Base-by-base conservation (phyloP, 1,284 basidiomycete species). In the Boletus semigastroideus region DNA sequence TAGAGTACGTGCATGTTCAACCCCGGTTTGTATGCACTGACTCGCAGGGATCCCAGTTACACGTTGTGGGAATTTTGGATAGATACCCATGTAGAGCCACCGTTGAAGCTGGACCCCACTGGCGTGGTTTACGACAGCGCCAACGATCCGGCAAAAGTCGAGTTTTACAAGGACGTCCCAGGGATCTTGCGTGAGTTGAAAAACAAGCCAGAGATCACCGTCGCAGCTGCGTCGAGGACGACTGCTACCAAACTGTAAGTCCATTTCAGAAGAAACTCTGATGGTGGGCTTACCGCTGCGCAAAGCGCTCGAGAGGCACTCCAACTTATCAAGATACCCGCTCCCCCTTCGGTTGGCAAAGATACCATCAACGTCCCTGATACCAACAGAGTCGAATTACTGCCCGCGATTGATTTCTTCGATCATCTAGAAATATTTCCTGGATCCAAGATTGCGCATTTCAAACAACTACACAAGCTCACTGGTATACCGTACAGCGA, bases 21-120 rank as follows among this genome's bases (percentile, higher is more conserved):
- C 34, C 14, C 36, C 20, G 8, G 9, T 43, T 31, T 19, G 38
- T 44, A 31, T 27, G 36, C 42, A 56, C 56, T 28, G 43, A 52
- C 47, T 60, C 17, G 55, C 2, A 5, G 17, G 12, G 3, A 31
- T 42, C 39, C 34, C 62, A 90, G 89, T 63, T 92, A 88, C 66
- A 93, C 90, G 0, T 74, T 93, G 1, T 94, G 91, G 90, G 80
- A 86, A 53, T 74, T 93, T 9, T 93, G 90, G 88, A 85, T 92
- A 40, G 88, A 92, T 64, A 84, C 80, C n/a, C 82, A 88, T 64
- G 73, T 84, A 49, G 71, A 74, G 50, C 77, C 83, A 16, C 89
- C 91, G 1, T 69, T 94, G 50, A 82, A 75, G 55, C 73, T 83
- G 28, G 70, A 82, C 17, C 69, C 82, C 45, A 75, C 76, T 13